Percentiles rank a stretch among this genome's conserved stretches.
phyloP scores from a whole-genome alignment of 495 filamentous ascomycete genomes.

The Penicillium turbatum region DNA sequence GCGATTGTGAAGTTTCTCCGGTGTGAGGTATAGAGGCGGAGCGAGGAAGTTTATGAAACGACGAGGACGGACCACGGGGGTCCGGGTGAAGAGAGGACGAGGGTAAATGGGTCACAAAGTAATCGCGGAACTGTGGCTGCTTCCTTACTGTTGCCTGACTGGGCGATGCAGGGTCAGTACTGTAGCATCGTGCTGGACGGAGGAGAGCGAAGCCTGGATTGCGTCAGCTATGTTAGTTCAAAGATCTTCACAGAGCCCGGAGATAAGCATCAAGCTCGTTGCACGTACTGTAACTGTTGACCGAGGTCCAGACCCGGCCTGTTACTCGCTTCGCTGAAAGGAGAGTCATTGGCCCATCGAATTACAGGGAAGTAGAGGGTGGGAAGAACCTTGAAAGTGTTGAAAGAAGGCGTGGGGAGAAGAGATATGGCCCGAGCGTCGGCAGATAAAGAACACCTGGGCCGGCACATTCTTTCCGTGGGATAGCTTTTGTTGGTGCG shows the following conservation, averaged over 20 bases:
- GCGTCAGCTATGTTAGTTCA: neutral
- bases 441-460: conserved; percentile 25
- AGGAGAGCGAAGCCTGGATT: conserved; percentile 23
- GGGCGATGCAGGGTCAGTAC: conserved; percentile 15
- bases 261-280: conserved; percentile 18
- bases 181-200: conserved; percentile 18
- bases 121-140: conserved; percentile 77
- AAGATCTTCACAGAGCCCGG: conserved; percentile 5
- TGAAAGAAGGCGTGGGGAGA: conserved; percentile 14
- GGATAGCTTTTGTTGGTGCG: neutral
- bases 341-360: conserved; percentile 42
- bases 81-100: conserved; percentile 92
- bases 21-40: conserved; percentile 78
- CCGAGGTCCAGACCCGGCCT: conserved; percentile 40
- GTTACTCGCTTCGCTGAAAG: conserved; percentile 40
- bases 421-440: conserved; percentile 24
- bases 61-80: conserved; percentile 54
- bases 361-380: conserved; percentile 10
- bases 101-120: conserved; percentile 93
- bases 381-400: neutral
- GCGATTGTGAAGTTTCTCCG: conserved; percentile 48
- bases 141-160: conserved; percentile 13
- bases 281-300: conserved; percentile 35
- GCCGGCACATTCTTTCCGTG: conserved; percentile 20
- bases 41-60: conserved; percentile 75